These are phyloP conservation scores for Symbiotaphrina buchneri DNA, from an alignment of 495 filamentous ascomycete genomes.

Conservation along the genomic window DNA sequence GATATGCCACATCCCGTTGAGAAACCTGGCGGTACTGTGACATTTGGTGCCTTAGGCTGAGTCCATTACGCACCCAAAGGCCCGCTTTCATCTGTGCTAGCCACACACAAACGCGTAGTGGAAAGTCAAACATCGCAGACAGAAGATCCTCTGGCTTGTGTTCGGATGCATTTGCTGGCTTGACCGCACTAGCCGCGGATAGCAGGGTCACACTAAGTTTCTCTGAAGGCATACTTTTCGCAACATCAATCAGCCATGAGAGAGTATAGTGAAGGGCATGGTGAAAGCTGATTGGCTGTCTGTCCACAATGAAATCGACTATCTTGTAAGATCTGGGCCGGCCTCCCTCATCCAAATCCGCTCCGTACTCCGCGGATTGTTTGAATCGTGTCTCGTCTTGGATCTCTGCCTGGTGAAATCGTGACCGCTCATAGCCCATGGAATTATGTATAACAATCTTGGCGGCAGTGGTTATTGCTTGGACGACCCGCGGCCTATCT, in stretches of 20 bases:
- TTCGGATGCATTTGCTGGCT: conserved; percentile 10
- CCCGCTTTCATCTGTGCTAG: conserved; percentile 91
- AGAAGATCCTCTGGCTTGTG: conserved; percentile 51
- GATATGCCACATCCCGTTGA: conserved; percentile 75
- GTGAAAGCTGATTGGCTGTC: conserved; percentile 88
- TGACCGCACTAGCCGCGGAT: conserved; percentile 35
- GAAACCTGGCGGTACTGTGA: conserved; percentile 73
- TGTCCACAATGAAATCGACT: conserved; percentile 70
- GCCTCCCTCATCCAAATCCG: conserved; percentile 33
- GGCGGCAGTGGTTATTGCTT: conserved; percentile 55
- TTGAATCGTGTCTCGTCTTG: conserved; percentile 70
- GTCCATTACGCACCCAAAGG: conserved; percentile 96
- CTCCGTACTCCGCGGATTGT: conserved; percentile 50
- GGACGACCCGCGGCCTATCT: conserved; percentile 34
- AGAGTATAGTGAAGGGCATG: conserved; percentile 90
- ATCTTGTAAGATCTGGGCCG: conserved; percentile 27
- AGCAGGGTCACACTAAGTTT: conserved; percentile 40
- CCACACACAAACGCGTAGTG: conserved; percentile 85
- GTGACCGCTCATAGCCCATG: conserved; percentile 63
- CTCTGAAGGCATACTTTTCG: conserved; percentile 44
- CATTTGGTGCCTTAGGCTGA: conserved; percentile 87
- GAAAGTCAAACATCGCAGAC: conserved; percentile 78
- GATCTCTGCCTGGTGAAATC: conserved; percentile 75
- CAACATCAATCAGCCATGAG: conserved; percentile 92
- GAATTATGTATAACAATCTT: conserved; percentile 66